Percentiles rank a stretch among this genome's conserved stretches.
Evolutionary conservation across 768 basidiomycete genomes (phyloP).

Genomic region (Tephrocybe sp.): DNA sequence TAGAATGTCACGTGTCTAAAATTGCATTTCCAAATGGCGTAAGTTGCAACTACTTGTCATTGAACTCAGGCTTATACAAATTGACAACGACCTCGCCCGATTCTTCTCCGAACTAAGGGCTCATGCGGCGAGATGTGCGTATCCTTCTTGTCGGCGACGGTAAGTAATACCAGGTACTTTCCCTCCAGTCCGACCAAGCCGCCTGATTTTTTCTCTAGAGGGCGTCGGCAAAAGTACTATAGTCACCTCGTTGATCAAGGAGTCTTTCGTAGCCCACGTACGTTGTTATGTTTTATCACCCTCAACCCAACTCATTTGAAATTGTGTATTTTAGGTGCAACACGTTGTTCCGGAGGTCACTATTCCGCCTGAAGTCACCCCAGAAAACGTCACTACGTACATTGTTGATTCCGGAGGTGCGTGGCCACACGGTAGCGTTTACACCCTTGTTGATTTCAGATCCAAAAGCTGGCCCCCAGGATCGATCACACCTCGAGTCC

Average conservation of each 20-base stretch:
- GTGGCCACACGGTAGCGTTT: conserved; percentile 23
- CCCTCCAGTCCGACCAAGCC: conserved; percentile 15
- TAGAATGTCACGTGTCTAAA: conserved; percentile 18
- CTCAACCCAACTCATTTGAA: conserved; percentile 3
- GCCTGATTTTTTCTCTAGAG: conserved; percentile 50
- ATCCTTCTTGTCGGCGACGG: conserved; percentile 95
- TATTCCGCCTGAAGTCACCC: conserved; percentile 95
- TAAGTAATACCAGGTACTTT: conserved; percentile 36
- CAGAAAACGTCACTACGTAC: conserved; percentile 96
- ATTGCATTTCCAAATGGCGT: conserved; percentile 14
- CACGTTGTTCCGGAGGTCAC: conserved; percentile 96
- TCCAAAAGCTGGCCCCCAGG: conserved; percentile 74
- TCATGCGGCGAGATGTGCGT: conserved; percentile 90
- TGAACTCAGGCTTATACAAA: neutral
- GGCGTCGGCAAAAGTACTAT: conserved; percentile 98
- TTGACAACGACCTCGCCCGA: conserved; percentile 5
- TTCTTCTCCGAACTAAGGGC: conserved; percentile 14
- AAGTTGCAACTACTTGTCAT: neutral
- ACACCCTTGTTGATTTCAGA: conserved; percentile 10
- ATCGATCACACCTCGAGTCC: conserved; percentile 85
- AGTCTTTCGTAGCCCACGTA: conserved; percentile 90
- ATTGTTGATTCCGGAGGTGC: conserved; percentile 96
- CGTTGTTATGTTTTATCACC: conserved; percentile 14
- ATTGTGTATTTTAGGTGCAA: conserved; percentile 67
- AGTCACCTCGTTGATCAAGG: conserved; percentile 95